Base-by-base conservation (phyloP, 148 eudicot species). In the Rhododendron molle region DNA sequence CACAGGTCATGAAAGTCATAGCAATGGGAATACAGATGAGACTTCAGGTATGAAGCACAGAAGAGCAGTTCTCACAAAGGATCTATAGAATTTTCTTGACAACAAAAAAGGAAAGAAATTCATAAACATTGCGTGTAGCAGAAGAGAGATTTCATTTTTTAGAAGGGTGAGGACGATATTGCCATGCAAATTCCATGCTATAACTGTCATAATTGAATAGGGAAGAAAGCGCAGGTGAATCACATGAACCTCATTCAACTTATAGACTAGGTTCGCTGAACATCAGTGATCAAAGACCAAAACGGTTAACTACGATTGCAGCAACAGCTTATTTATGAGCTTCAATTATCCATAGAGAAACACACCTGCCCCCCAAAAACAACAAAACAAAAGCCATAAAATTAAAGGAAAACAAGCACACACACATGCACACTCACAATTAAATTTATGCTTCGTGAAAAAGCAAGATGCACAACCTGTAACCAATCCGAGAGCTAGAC, bases 401-500 rank as follows among this genome's bases (percentile, higher is more conserved):
- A 78, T 47, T n/a, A 71, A 44, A 78, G 54, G 49, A 26, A 18
- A 12, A 81, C 49, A 16, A 72, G 34, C 67, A 30, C 18, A 14
- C 38, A 71, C 4, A 14, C 34, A 67, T 28, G 34, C 32, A 65
- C 34, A 71, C 36, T 1, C n/a, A n/a, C 14, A 28, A 18, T 85
- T 34, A 38, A 69, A 49, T 21, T 54, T 43, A 38, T 30, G 58
- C 36, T 20, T 71, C 20, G n/a, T 13, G 34, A 78, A 36, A 26
- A 10, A 49, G 62, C 44, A 7, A 40, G 49, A 78, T 56, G 76
- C 0, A 83, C 47, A 54, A 97, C 98, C 98, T 97, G 95, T 94
- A 95, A 87, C 99, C 99, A 73, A 85, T 85, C 38, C 99, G 94
- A 76, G 95, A 91, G 90, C 99, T 97, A 85, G 98, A 86, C 87